Base-by-base conservation (phyloP, 345 rosid species). In the Aquilaria yunnanensis region DNA sequence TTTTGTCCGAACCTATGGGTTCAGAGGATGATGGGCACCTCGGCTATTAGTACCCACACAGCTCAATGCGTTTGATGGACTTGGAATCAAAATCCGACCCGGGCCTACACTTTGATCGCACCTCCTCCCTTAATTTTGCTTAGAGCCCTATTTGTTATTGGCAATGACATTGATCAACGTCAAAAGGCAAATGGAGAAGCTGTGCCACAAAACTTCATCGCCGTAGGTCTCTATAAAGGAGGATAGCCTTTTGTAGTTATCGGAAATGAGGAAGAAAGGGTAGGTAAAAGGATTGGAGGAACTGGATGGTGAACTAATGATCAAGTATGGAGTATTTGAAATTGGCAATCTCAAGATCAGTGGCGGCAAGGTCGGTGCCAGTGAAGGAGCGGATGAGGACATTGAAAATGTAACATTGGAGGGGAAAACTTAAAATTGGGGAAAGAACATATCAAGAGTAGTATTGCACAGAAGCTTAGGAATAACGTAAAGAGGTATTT, bases 281-380 rank as follows among this genome's bases (percentile, higher is more conserved):
- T 89, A 89, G 0, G 85, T 32, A 23, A 71, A 85, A 89, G 2
- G 98, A 81, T 74, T 92, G 98, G 56, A 92, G 84, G 47, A 92
- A 85, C 73, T 82, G 88, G 47, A 89, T 50, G 12, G 77, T 83
- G 4, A 89, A 86, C 98, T 95, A 92, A 7, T 52, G 45, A 67
- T 86, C 69, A 5, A 89, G n/a, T 73, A 76, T 77, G 55, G 60
- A 4, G 72, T 79, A 70, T 30, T 86, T 95, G 43, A 78, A 72
- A 23, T 80, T 56, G 8, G 84, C 73, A 1, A 89, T 63, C 4
- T 77, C 76, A 0, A 89, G 73, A 3, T 74, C 75, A 2, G 57
- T 14, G 23, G 77, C 48, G 2, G 87, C 67, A 3, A 87, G 80
- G 72, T 87, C 86, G 2, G 84, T 90, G 54, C 98, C 98, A 10